phyloP scores from a whole-genome alignment of 768 basidiomycete species.

The Gloeophyllum trabeum region DNA sequence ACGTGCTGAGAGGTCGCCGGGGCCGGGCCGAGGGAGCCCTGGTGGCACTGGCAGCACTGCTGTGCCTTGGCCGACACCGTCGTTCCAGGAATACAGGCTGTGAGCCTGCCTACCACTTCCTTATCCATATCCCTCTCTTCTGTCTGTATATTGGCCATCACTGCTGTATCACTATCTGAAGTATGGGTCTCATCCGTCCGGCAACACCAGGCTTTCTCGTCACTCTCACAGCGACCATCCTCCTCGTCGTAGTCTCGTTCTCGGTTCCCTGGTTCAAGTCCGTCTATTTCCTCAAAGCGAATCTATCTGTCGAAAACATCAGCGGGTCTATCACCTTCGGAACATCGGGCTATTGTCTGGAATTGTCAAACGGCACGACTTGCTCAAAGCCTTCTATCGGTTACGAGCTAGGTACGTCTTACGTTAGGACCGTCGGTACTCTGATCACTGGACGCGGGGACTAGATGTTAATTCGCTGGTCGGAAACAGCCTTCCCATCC shows the following conservation, averaged over 20 bases:
- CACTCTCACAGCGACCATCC: slow-evolving; percentile 64
- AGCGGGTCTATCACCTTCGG: slow-evolving; percentile 73
- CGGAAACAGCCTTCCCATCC: slow-evolving; percentile 47
- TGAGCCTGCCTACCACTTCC: too few relatives aligned
- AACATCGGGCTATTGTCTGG: slow-evolving; percentile 79
- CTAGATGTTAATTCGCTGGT: slow-evolving; percentile 77
- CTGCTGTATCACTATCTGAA: too few relatives aligned
- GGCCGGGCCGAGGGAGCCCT: too few relatives aligned
- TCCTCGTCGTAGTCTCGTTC: slow-evolving; percentile 83
- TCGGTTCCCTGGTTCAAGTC: slow-evolving; percentile 85
- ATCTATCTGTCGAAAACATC: slow-evolving; percentile 30
- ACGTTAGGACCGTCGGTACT: not conserved
- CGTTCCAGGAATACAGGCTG: too few relatives aligned
- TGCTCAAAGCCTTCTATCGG: slow-evolving; percentile 81
- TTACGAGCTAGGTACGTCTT: slow-evolving; percentile 69
- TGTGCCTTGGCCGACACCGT: too few relatives aligned
- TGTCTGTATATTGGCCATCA: too few relatives aligned
- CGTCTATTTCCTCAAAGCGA: slow-evolving; percentile 80
- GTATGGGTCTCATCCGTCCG: slow-evolving; percentile 66
- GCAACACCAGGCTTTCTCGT: slow-evolving; percentile 87
- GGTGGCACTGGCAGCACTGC: too few relatives aligned
- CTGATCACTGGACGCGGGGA: not conserved
- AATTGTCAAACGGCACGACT: slow-evolving; percentile 39
- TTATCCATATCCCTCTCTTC: too few relatives aligned
- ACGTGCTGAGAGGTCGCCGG: too few relatives aligned